These are phyloP conservation scores for Clarireedia monteithiana DNA, from an alignment of 2,329 filamentous ascomycete species.

Conservation along the genomic window DNA sequence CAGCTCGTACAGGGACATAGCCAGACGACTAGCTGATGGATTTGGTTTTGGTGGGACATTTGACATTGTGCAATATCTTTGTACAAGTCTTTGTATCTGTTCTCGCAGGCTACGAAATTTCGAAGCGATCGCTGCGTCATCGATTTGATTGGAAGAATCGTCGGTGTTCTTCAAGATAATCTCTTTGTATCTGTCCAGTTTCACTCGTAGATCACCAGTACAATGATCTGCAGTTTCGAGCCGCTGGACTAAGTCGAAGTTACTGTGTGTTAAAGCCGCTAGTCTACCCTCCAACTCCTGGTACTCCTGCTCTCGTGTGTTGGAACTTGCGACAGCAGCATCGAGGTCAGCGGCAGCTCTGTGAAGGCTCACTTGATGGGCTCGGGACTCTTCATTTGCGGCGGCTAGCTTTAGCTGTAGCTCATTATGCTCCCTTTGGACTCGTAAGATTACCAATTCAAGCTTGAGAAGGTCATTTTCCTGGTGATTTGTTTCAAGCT, in stretches of 20 bases:
- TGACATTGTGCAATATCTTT: background rate
- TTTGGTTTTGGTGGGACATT: background rate
- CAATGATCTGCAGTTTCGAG: background rate
- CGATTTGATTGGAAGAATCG: background rate
- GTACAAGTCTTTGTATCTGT: background rate
- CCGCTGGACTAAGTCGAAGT: background rate
- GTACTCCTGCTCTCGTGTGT: background rate
- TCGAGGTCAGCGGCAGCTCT: background rate
- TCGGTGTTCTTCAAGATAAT: background rate
- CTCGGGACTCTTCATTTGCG: background rate
- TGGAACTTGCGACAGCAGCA: background rate
- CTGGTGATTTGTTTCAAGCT: too few species aligned
- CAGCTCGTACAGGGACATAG: background rate
- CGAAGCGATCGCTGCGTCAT: background rate
- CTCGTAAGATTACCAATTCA: too few species aligned
- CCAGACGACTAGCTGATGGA: background rate
- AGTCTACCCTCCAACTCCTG: background rate
- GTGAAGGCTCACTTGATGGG: background rate
- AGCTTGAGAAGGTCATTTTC: too few species aligned
- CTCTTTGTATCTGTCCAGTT: background rate
- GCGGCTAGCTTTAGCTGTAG: too few species aligned
- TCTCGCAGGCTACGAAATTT: background rate
- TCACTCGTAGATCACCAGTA: background rate
- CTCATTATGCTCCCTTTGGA: too few species aligned
- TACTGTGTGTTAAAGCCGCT: background rate